These are phyloP conservation scores for Durio zibethinus DNA, from an alignment of 345 rosid species.

Conservation along the genomic window DNA sequence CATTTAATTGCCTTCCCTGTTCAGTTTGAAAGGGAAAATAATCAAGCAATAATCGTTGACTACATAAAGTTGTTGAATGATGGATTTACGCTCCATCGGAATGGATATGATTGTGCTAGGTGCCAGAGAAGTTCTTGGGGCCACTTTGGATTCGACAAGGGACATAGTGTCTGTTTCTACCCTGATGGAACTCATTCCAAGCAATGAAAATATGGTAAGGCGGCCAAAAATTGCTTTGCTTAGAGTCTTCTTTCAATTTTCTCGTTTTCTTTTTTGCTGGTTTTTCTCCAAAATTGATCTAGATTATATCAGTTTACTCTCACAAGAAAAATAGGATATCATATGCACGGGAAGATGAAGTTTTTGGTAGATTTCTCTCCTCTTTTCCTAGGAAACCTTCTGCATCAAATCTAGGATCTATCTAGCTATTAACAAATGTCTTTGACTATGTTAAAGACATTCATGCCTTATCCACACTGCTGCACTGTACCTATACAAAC, in stretches of 20 bases:
- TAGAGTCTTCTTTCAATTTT: not conserved
- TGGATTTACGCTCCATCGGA: not conserved
- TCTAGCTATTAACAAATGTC: not conserved
- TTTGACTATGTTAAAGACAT: not conserved
- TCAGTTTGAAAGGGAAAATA: not conserved
- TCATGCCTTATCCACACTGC: not conserved
- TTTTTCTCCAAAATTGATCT: not conserved
- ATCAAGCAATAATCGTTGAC: not conserved
- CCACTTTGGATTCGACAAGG: not conserved
- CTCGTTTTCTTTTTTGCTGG: too few species aligned
- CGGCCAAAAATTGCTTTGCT: not conserved
- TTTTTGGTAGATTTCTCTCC: not conserved
- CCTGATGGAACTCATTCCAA: not conserved
- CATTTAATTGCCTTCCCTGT: not conserved
- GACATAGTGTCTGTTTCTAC: not conserved
- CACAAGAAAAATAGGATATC: not conserved
- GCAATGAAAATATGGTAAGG: not conserved
- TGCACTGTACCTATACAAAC: not conserved
- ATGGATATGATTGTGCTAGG: not conserved
- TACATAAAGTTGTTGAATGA: not conserved
- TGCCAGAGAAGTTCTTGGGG: not conserved
- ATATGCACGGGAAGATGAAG: not conserved
- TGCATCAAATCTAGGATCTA: not conserved
- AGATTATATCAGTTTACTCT: not conserved
- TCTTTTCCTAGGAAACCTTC: not conserved